Conservation (phyloP, 2,329 filamentous ascomycete genomes). For the Gnomoniopsis smithogilvyi region DNA sequence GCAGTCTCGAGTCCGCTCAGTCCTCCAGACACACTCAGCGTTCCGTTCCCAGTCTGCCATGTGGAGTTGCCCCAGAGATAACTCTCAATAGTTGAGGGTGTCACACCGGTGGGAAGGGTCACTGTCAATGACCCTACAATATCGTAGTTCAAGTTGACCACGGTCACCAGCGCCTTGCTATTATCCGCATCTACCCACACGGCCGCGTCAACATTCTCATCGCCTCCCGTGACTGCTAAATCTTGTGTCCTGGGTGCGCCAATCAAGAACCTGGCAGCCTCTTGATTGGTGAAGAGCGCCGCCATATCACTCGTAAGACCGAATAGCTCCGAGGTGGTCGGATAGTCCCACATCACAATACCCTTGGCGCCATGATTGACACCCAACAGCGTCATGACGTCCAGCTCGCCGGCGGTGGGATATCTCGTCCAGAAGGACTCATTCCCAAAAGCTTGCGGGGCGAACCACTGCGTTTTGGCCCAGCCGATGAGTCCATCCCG, state of each 20-base stretch:
- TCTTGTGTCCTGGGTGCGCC: slow-evolving; percentile 24
- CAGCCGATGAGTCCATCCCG: slow-evolving; percentile 38
- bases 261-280: slow-evolving; percentile 35
- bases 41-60: slow-evolving; percentile 14
- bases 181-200: slow-evolving; percentile 33
- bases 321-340: slow-evolving; percentile 32
- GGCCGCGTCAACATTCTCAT: slow-evolving; percentile 34
- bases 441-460: slow-evolving; percentile 46
- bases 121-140: slow-evolving; percentile 6
- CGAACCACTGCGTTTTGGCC: slow-evolving; percentile 45
- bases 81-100: background rate
- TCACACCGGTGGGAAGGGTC: slow-evolving; percentile 9
- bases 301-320: slow-evolving; percentile 35
- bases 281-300: slow-evolving; percentile 31
- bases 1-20: background rate
- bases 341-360: slow-evolving; percentile 46
- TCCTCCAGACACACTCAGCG: background rate
- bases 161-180: slow-evolving; percentile 14
- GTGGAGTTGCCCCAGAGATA: slow-evolving; percentile 15
- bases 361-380: slow-evolving; percentile 49
- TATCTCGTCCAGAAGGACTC: slow-evolving; percentile 43
- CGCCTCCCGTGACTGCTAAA: slow-evolving; percentile 23
- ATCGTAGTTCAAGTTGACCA: slow-evolving; percentile 19
- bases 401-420: slow-evolving; percentile 41
- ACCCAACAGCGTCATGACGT: slow-evolving; percentile 43